Percentiles rank a stretch among this genome's conserved stretches.
These are phyloP conservation scores for Endogone sp. DNA, from an alignment of 192 early-diverging fungal species.

Conservation along the genomic window DNA sequence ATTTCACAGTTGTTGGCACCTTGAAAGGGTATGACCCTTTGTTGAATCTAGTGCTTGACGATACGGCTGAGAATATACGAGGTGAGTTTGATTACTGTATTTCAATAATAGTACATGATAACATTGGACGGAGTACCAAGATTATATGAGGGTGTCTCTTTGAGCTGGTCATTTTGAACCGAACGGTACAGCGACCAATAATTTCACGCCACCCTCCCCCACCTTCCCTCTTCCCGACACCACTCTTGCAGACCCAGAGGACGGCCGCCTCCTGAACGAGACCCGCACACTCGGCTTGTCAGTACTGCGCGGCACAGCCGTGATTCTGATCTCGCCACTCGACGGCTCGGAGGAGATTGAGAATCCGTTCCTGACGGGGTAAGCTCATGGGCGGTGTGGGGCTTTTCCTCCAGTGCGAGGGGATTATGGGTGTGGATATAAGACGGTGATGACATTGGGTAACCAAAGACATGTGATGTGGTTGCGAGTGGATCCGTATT, in stretches of 20 bases:
- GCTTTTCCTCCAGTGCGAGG: too few relatives aligned
- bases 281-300: slow-evolving; percentile 79
- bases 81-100: too few relatives aligned
- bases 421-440: too few relatives aligned
- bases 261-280: slow-evolving; percentile 39
- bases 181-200: background rate
- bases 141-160: too few relatives aligned
- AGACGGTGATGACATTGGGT: too few relatives aligned
- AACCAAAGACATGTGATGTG: too few relatives aligned
- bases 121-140: too few relatives aligned
- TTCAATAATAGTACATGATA: background rate
- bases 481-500: too few relatives aligned
- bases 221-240: too few relatives aligned
- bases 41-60: slow-evolving; percentile 91
- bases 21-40: slow-evolving; percentile 93
- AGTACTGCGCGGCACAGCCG: slow-evolving; percentile 83
- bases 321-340: slow-evolving; percentile 87
- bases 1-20: slow-evolving; percentile 75
- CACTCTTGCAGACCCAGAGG: slow-evolving; percentile 30
- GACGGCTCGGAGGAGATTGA: slow-evolving; percentile 89
- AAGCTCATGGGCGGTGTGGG: too few relatives aligned
- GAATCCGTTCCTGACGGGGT: slow-evolving; percentile 70
- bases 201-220: background rate
- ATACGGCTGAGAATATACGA: slow-evolving; percentile 78
- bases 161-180: background rate